Percentiles rank a stretch among this genome's conserved stretches.
These are phyloP conservation scores for Polychaeton citri DNA, from an alignment of 2,329 filamentous ascomycete genomes.

Conservation along the genomic window DNA sequence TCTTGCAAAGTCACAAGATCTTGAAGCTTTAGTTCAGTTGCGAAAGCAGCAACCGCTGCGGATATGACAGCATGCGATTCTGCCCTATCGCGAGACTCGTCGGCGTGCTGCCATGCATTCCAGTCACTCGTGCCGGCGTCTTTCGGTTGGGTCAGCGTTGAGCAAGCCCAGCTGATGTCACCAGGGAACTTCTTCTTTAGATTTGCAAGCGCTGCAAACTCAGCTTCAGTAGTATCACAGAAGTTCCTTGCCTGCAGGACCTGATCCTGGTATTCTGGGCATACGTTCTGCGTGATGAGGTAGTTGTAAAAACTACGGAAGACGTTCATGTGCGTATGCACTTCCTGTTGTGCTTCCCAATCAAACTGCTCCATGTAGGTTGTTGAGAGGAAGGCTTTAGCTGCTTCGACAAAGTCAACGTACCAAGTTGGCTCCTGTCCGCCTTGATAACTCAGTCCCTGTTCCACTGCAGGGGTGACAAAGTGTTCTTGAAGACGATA, in stretches of 20 bases:
- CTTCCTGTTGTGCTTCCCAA: slow-evolving; percentile 38
- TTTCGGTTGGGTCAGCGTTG: slow-evolving; percentile 50
- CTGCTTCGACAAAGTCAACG: slow-evolving; percentile 70
- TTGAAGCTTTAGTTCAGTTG: slow-evolving; percentile 17
- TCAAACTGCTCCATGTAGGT: slow-evolving; percentile 31
- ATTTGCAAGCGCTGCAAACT: slow-evolving; percentile 48
- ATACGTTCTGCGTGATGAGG: slow-evolving; percentile 70
- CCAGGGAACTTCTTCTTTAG: slow-evolving; percentile 52
- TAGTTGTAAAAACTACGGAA: slow-evolving; percentile 84
- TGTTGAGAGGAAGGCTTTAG: slow-evolving; percentile 54
- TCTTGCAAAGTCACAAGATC: slow-evolving; percentile 9
- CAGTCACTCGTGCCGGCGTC: slow-evolving; percentile 27
- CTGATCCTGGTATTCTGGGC: slow-evolving; percentile 61
- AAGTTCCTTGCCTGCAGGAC: slow-evolving; percentile 52
- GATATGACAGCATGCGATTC: slow-evolving; percentile 36
- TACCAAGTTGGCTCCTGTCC: slow-evolving; percentile 44
- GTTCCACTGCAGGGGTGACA: slow-evolving; percentile 34
- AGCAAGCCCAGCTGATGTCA: slow-evolving; percentile 65
- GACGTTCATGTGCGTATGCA: slow-evolving; percentile 48
- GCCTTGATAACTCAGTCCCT: slow-evolving; percentile 34
- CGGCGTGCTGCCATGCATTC: slow-evolving; percentile 18
- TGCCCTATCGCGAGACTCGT: slow-evolving; percentile 20
- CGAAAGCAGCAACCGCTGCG: slow-evolving; percentile 36
- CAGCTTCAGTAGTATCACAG: slow-evolving; percentile 52
- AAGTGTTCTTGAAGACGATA: slow-evolving; percentile 22